Percentiles rank a stretch among this genome's conserved stretches.
These are phyloP conservation scores for Yarrowia hollandica DNA, from an alignment of 805 yeast species.

Conservation along the genomic window DNA sequence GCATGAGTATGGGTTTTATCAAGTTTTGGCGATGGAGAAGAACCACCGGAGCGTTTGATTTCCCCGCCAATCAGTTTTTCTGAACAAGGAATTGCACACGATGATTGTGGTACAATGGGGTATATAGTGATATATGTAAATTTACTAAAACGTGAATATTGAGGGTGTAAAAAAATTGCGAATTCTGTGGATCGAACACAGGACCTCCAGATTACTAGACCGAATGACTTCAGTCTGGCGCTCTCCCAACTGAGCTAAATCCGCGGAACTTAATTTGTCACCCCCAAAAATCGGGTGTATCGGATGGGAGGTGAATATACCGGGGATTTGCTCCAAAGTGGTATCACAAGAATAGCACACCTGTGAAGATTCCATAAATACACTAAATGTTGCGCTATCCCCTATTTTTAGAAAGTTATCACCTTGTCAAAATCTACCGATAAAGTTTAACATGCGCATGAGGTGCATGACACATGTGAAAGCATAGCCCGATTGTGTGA, in stretches of 20 bases:
- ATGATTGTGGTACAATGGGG: too few relatives aligned
- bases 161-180: conserved; percentile 39
- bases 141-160: too few relatives aligned
- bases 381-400: too few relatives aligned
- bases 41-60: neutral
- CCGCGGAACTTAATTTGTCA: conserved; percentile 28
- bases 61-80: neutral
- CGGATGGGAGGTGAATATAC: too few relatives aligned
- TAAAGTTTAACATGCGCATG: conserved; percentile 5
- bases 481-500: conserved; percentile 20
- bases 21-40: conserved; percentile 3
- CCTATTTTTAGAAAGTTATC: too few relatives aligned
- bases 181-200: conserved; percentile 74
- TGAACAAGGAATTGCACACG: too few relatives aligned
- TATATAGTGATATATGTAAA: too few relatives aligned
- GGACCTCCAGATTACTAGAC: conserved; percentile 63
- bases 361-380: too few relatives aligned
- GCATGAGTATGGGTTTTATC: neutral
- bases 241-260: conserved; percentile 45
- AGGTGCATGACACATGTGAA: neutral
- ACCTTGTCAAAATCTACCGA: too few relatives aligned
- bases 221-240: conserved; percentile 41
- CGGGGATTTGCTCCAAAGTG: too few relatives aligned
- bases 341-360: too few relatives aligned
- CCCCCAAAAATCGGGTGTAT: too few relatives aligned